Conservation (phyloP, 2,329 filamentous ascomycete species). For the Chaetoscypha palmicola region DNA sequence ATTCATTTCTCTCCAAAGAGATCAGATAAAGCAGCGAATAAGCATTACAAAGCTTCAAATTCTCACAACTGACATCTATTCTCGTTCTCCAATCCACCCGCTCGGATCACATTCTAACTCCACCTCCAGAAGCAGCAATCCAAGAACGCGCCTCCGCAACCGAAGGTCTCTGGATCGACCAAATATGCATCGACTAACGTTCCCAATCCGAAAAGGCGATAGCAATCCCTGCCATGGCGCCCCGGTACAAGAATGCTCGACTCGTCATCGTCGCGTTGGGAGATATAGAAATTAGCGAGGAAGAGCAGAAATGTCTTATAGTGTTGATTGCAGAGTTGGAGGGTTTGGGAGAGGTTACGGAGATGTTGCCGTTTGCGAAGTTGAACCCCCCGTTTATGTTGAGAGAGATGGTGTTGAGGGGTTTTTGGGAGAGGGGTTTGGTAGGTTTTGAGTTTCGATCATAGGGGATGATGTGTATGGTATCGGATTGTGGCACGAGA, state of each 20-base stretch:
- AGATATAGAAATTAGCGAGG: slow-evolving; percentile 5
- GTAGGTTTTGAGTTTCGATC: not conserved
- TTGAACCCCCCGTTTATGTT: not conserved
- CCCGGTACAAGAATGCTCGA: slow-evolving; percentile 5
- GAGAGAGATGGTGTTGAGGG: not conserved
- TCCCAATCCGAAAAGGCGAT: slow-evolving; percentile 1
- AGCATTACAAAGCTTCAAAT: too few relatives aligned
- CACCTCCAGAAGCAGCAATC: slow-evolving; percentile 4
- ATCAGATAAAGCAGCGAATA: too few relatives aligned
- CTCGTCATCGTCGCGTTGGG: slow-evolving; percentile 2
- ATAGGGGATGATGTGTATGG: not conserved
- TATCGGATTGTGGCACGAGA: too few relatives aligned
- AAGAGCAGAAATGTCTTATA: not conserved
- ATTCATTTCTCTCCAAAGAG: too few relatives aligned
- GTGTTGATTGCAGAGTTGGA: not conserved
- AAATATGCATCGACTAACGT: slow-evolving; percentile 4
- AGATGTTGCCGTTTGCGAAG: not conserved
- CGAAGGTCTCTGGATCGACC: slow-evolving; percentile 9
- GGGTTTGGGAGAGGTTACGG: not conserved
- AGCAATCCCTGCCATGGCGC: slow-evolving; percentile 5
- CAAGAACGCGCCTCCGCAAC: not conserved
- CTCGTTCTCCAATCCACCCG: too few relatives aligned
- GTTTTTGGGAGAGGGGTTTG: not conserved
- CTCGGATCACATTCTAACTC: too few relatives aligned
- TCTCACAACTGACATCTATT: too few relatives aligned